phyloP scores from a whole-genome alignment of 2,329 filamentous ascomycete genomes.

The Trichoderma sp. region DNA sequence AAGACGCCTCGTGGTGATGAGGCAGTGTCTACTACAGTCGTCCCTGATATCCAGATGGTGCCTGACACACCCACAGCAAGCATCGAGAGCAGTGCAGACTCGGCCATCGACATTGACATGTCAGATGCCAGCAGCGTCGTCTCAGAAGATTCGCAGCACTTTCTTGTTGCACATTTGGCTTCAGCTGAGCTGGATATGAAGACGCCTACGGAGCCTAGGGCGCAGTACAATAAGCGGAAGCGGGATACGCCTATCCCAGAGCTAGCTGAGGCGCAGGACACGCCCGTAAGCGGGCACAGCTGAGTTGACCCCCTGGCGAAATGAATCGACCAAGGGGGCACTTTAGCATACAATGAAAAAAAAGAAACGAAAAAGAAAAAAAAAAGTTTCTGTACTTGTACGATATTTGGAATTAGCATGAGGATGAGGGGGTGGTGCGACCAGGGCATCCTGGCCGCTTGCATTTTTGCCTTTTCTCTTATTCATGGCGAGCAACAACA shows the following conservation, averaged over 20 bases:
- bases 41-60: constrained; percentile 14
- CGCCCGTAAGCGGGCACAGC: neutral
- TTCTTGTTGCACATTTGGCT: constrained; percentile 25
- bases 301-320: neutral
- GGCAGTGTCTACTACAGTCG: neutral
- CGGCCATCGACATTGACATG: constrained; percentile 47
- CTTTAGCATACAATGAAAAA: neutral
- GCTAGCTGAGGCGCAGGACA: constrained; percentile 19
- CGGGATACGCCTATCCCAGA: constrained; percentile 29
- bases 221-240: constrained; percentile 16
- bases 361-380: neutral
- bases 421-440: neutral
- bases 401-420: neutral
- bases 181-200: constrained; percentile 36
- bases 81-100: constrained; percentile 34
- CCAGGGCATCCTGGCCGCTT: neutral
- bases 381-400: neutral
- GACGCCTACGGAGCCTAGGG: constrained; percentile 38
- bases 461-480: neutral
- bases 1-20: neutral
- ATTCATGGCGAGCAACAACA: neutral
- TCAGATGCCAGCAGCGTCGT: constrained; percentile 45
- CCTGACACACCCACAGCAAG: constrained; percentile 41
- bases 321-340: neutral
- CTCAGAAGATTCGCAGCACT: constrained; percentile 32